Percentiles rank a stretch among this genome's conserved stretches.
Evolutionary conservation across 345 rosid species (phyloP).

Genomic region (Euphorbia tirucalli): DNA sequence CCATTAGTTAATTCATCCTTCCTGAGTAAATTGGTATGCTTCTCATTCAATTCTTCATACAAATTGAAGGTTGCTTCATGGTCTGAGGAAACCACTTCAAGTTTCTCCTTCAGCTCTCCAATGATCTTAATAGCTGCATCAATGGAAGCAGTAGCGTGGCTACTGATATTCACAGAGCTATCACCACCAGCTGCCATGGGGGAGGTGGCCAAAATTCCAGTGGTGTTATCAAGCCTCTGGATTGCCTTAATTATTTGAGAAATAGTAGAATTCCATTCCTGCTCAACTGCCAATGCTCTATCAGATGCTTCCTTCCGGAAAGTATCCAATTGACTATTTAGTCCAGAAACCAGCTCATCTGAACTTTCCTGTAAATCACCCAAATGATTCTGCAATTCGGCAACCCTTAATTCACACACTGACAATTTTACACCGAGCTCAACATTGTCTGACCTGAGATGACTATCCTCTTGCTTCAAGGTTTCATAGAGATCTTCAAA

Average conservation of each 20-base stretch:
- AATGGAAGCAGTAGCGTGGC: slow-evolving; percentile 46
- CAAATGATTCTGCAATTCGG: slow-evolving; percentile 58
- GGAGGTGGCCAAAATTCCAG: slow-evolving; percentile 31
- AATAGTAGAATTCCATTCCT: slow-evolving; percentile 44
- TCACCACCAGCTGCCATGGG: slow-evolving; percentile 24
- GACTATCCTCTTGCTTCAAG: slow-evolving; percentile 38
- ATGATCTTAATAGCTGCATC: slow-evolving; percentile 50
- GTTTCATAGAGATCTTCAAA: slow-evolving; percentile 48
- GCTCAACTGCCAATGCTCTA: slow-evolving; percentile 49
- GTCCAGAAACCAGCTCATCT: slow-evolving; percentile 38
- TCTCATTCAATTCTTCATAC: slow-evolving; percentile 52
- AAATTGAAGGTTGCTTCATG: slow-evolving; percentile 41
- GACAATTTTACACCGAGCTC: slow-evolving; percentile 46
- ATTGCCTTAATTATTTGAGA: slow-evolving; percentile 49
- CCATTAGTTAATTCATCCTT: slow-evolving; percentile 42
- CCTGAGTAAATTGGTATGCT: slow-evolving; percentile 40
- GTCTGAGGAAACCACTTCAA: slow-evolving; percentile 43
- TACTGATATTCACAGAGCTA: slow-evolving; percentile 41
- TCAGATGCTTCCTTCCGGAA: slow-evolving; percentile 50
- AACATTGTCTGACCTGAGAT: slow-evolving; percentile 46
- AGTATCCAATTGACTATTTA: slow-evolving; percentile 50
- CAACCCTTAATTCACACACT: slow-evolving; percentile 37
- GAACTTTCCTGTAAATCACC: slow-evolving; percentile 47
- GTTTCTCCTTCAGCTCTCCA: slow-evolving; percentile 52
- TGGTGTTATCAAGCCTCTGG: slow-evolving; percentile 51